These are phyloP conservation scores for Ophiosphaerella herpotricha DNA, from an alignment of 2,329 filamentous ascomycete species.

Conservation along the genomic window DNA sequence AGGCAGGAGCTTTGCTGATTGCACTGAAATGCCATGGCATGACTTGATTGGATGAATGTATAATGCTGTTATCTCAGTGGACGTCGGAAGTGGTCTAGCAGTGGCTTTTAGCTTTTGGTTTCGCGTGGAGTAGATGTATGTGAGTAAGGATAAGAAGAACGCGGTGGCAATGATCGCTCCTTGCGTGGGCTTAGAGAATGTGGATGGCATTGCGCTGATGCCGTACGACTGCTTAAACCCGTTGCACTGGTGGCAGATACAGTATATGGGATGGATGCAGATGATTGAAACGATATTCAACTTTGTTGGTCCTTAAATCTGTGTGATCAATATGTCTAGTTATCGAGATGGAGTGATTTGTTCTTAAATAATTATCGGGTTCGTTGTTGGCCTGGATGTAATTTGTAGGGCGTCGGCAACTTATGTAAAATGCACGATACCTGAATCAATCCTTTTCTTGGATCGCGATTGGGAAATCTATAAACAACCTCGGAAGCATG, in stretches of 20 bases:
- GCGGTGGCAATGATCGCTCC: slow-evolving; percentile 27
- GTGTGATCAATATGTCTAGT: too few relatives aligned
- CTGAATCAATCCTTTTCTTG: neutral
- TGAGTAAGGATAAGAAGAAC: slow-evolving; percentile 38
- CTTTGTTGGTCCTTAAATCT: too few relatives aligned
- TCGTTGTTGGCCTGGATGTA: too few relatives aligned
- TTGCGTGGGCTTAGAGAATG: slow-evolving; percentile 25
- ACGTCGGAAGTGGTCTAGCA: slow-evolving; percentile 37
- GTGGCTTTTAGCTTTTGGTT: slow-evolving; percentile 12
- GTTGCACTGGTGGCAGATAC: neutral
- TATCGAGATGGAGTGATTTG: too few relatives aligned
- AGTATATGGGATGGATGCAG: neutral
- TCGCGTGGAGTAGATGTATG: slow-evolving; percentile 33
- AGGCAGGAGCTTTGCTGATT: slow-evolving; percentile 56
- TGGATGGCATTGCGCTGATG: slow-evolving; percentile 23
- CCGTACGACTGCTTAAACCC: neutral
- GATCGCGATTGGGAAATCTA: slow-evolving; percentile 1
- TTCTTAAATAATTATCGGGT: too few relatives aligned
- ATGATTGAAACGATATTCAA: too few relatives aligned
- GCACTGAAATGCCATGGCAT: slow-evolving; percentile 64
- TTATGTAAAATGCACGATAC: neutral
- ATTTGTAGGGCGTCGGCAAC: too few relatives aligned
- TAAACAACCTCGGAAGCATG: slow-evolving; percentile 7
- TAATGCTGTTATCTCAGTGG: slow-evolving; percentile 54
- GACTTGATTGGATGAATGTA: slow-evolving; percentile 70